phyloP scores from a whole-genome alignment of 2,329 filamentous ascomycete genomes.

The Clonostachys rosea region DNA sequence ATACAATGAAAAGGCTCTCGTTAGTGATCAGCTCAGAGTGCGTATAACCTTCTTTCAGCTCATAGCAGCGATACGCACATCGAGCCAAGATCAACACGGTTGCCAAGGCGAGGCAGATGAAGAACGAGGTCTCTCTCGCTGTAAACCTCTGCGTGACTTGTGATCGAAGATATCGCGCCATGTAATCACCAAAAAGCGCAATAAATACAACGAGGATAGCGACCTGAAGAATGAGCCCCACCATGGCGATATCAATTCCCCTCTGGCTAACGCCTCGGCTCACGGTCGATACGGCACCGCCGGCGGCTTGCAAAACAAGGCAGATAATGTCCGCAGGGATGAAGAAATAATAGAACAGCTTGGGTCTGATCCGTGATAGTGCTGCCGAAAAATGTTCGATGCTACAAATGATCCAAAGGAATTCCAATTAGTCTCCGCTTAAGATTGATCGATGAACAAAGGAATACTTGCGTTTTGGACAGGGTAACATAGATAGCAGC shows the following conservation, averaged over 20 bases:
- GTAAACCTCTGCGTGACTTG: constrained; percentile 8
- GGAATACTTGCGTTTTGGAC: constrained; percentile 22
- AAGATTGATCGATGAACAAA: neutral
- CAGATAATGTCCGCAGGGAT: constrained; percentile 50
- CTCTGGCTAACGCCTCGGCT: constrained; percentile 37
- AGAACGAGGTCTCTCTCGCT: constrained; percentile 32
- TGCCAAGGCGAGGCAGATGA: constrained; percentile 43
- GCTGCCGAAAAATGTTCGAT: constrained; percentile 30
- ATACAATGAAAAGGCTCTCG: constrained; percentile 44
- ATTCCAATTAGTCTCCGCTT: neutral
- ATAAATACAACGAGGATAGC: constrained; percentile 48
- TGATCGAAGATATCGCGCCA: constrained; percentile 29
- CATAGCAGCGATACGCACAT: constrained; percentile 59
- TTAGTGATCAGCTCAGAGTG: constrained; percentile 45
- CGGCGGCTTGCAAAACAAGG: constrained; percentile 49
- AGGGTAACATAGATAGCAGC: constrained; percentile 63
- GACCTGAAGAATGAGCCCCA: constrained; percentile 55
- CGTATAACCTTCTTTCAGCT: constrained; percentile 58
- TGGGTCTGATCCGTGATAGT: constrained; percentile 32
- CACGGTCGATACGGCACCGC: constrained; percentile 44
- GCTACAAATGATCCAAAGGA: constrained; percentile 9
- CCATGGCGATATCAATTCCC: constrained; percentile 29
- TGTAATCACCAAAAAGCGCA: constrained; percentile 39
- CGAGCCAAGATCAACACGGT: constrained; percentile 57
- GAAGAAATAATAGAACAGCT: constrained; percentile 36